Evolutionary conservation across 1,139 yeast species (phyloP).

Genomic region (Candida freyschussii): DNA sequence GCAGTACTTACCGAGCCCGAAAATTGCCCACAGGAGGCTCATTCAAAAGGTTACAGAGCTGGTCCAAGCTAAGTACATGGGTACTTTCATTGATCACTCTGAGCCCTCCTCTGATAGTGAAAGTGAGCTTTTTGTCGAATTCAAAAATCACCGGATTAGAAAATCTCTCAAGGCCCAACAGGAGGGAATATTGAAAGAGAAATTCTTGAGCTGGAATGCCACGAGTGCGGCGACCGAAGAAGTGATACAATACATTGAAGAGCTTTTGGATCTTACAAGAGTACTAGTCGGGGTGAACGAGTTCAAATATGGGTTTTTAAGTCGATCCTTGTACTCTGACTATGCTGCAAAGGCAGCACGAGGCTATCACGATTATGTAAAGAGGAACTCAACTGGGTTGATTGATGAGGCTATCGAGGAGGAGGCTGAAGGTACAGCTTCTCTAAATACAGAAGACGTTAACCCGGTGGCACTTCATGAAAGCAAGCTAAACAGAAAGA

Average conservation of each 20-base stretch:
- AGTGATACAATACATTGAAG: constrained; percentile 45
- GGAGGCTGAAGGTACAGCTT: constrained; percentile 7
- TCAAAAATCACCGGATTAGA: constrained; percentile 10
- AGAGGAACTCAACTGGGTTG: background rate
- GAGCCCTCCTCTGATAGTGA: constrained; percentile 11
- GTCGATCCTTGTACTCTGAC: constrained; percentile 41
- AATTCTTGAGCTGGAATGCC: constrained; percentile 48
- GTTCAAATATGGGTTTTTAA: constrained; percentile 45
- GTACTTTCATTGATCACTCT: constrained; percentile 1
- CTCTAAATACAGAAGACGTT: constrained; percentile 9
- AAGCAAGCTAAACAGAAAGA: constrained; percentile 2
- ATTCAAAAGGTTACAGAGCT: constrained; percentile 38
- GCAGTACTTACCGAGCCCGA: constrained; percentile 44
- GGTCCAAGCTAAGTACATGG: constrained; percentile 22
- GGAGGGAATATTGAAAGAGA: constrained; percentile 31
- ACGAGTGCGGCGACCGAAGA: constrained; percentile 45
- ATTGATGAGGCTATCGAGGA: constrained; percentile 3
- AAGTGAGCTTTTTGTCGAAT: constrained; percentile 15
- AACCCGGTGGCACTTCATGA: constrained; percentile 18
- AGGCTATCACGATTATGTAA: constrained; percentile 6
- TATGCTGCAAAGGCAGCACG: constrained; percentile 36
- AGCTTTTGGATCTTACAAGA: constrained; percentile 36
- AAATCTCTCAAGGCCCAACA: constrained; percentile 16
- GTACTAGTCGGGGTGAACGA: constrained; percentile 42
- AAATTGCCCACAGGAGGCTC: constrained; percentile 42